Base-by-base conservation (phyloP, 139 green algal genomes). In the Chlamydomonas eustigma region DNA sequence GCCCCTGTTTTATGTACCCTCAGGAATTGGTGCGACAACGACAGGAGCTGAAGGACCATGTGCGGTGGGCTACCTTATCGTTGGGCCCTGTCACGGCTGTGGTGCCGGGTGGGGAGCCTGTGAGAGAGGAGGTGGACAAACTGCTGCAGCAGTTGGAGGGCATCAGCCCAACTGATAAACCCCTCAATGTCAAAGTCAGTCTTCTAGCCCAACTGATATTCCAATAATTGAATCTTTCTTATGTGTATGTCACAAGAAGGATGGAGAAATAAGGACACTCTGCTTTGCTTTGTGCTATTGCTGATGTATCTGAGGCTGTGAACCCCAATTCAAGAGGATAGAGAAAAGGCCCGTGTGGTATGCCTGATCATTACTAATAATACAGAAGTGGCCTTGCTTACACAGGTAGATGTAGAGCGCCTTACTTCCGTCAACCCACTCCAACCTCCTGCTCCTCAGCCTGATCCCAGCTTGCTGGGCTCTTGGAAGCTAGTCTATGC, bases 51-150 rank as follows among this genome's bases (percentile, higher is more conserved):
- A 83, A 83, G 78, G 78, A 80, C 38, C 64, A 71, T 39, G 71
- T 83, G 37, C 37, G 51, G 34, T 77, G 66, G 78, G 74, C 65
- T 35, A 64, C 44, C 24, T 32, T 50, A 0, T 73, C 73, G 30
- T 74, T 83, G 67, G 78, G 78, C 12, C 78, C 78, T 2, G 74
- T 79, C 8, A 58, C 24, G 35, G 58, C 73, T 39, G 74, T 83
- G 32, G 78, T 83, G 24, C 78, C 78, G 6, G 78, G 78, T 36
- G 78, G 78, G 22, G 78, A 83, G 67, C 67, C 78, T 51, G 34
- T 83, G 69, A 73, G 78, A 8, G 65, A 69, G 0, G 73, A 83
- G 51, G 67, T 83, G n/a, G 78, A 83, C 31, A 31, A 32, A n/a
- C 78, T 83, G 37, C 31, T 83, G 64, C n/a, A 25, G 39, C 37